A percentile compares a stretch with the other conserved stretches of the same genome.
These are phyloP conservation scores for Tuber aestivum DNA, from an alignment of 495 filamentous ascomycete species.

Conservation along the genomic window DNA sequence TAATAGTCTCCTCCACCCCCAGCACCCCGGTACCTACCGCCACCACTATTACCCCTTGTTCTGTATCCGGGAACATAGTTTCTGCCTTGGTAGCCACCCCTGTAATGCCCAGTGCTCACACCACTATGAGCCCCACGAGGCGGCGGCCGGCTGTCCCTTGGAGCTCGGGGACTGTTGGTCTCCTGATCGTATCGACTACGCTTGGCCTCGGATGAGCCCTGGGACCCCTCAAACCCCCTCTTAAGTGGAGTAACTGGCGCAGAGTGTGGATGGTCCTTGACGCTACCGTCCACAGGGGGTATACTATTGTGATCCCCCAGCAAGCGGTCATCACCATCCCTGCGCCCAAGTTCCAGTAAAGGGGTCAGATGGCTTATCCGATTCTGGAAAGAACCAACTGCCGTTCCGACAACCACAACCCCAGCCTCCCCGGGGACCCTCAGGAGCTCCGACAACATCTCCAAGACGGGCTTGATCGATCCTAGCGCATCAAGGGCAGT, in stretches of 20 bases:
- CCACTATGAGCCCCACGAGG: constrained; percentile 2
- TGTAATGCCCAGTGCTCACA: background rate
- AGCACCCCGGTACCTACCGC: constrained; percentile 4
- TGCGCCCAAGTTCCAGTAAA: background rate
- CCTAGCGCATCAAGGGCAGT: constrained; percentile 27
- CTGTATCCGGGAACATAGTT: constrained; percentile 26
- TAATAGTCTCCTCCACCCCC: constrained; percentile 3
- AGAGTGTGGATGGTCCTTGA: background rate
- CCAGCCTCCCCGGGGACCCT: constrained; percentile 26
- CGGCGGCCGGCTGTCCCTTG: background rate
- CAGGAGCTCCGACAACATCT: constrained; percentile 30
- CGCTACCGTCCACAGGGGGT: background rate
- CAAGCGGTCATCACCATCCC: background rate
- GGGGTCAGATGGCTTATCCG: background rate
- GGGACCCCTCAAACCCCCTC: background rate
- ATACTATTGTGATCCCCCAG: background rate
- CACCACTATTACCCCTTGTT: constrained; percentile 7
- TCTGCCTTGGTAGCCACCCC: constrained; percentile 25
- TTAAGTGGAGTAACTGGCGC: background rate
- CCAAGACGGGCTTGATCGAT: constrained; percentile 27
- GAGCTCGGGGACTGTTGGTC: background rate
- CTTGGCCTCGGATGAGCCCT: constrained; percentile 1
- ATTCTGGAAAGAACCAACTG: constrained; percentile 15
- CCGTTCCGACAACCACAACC: constrained; percentile 28
- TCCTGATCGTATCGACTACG: constrained; percentile 1